These are phyloP conservation scores for Mortierella antarctica DNA, from an alignment of 192 early-diverging fungal genomes.

Conservation along the genomic window DNA sequence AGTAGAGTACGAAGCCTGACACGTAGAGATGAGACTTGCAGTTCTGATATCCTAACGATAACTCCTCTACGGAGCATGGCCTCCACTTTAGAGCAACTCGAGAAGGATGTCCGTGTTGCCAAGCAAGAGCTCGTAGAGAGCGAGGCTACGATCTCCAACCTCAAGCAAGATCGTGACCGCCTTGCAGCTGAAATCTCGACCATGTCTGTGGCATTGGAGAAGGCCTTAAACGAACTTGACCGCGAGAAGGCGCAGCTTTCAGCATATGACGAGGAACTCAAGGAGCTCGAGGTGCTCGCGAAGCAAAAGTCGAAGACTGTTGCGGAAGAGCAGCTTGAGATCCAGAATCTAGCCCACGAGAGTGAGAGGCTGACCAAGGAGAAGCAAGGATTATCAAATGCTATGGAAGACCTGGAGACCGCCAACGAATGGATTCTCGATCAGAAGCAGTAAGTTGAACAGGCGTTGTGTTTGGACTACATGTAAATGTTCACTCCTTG, in stretches of 20 bases:
- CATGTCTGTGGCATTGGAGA: constrained; percentile 47
- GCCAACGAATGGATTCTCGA: constrained; percentile 89
- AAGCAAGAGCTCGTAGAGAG: constrained; percentile 61
- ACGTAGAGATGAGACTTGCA: neutral
- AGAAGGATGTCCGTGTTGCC: constrained; percentile 55
- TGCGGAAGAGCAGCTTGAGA: constrained; percentile 77
- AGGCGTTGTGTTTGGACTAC: neutral
- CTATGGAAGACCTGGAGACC: constrained; percentile 61
- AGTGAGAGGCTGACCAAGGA: constrained; percentile 77
- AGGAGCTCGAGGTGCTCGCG: constrained; percentile 72
- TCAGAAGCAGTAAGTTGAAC: constrained; percentile 76
- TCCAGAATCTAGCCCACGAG: constrained; percentile 85
- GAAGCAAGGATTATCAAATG: constrained; percentile 59
- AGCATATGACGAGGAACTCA: constrained; percentile 83
- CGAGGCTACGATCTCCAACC: constrained; percentile 58
- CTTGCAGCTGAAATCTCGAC: constrained; percentile 33
- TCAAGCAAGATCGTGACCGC: constrained; percentile 55
- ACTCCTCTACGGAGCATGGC: neutral
- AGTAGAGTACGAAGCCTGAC: constrained; percentile 31
- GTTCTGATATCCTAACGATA: neutral
- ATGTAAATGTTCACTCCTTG: neutral
- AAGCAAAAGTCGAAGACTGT: constrained; percentile 74
- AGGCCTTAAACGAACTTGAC: constrained; percentile 66
- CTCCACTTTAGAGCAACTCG: constrained; percentile 62
- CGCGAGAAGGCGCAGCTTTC: constrained; percentile 73